Evolutionary conservation across 371 early-diverging fungal genomes (phyloP), one percentile per base, ranked within the genome.

Genomic region (Lichtheimia hyalospora): DNA sequence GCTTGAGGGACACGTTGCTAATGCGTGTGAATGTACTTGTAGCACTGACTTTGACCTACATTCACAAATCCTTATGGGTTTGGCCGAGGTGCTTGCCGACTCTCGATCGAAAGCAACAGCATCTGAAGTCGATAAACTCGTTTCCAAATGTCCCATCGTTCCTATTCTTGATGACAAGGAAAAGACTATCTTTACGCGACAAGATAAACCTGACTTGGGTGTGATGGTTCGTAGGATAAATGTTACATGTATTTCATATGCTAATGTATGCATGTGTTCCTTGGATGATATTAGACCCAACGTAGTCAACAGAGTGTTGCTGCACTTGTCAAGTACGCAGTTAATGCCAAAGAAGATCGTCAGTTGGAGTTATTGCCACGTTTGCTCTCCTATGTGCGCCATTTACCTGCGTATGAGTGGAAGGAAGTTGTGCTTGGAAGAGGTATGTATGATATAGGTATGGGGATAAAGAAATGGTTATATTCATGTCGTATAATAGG

Each of bases 51-150:
- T 61, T 49, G 61, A 61, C 59, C 68, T 86, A 59, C 86, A 86
- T 61, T 81, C 84, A 58, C 84, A 81, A 52, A 86, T 86, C 64
- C 72, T 86, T 21, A 73, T 78, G 64, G 81, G 84, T 63, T 68
- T 86, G 16, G 84, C 85, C 20, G 71, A 73, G 52, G 80, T 80
- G 21, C 70, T 86, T 16, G 83, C 84, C 13, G 74, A 76, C 46
- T 68, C 71, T 5, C 63, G 66, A 59, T 66, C 78, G 13, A 73
- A 70, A 55, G 66, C 77, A 15, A 64, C 72, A 5, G 50, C 46
- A 13, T 64, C 64, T 24, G 79, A 77, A 59, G 58, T 74, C 34
- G 71, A 69, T 6, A 64, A 70, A 42, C 64, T 81, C 3, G 20
- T 71, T 14, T 61, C 69, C 3, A 71, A 72, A 62, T 76, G 81